phyloP scores from a whole-genome alignment of 352 stramenopile genomes.

The Phytopythium aichiense region DNA sequence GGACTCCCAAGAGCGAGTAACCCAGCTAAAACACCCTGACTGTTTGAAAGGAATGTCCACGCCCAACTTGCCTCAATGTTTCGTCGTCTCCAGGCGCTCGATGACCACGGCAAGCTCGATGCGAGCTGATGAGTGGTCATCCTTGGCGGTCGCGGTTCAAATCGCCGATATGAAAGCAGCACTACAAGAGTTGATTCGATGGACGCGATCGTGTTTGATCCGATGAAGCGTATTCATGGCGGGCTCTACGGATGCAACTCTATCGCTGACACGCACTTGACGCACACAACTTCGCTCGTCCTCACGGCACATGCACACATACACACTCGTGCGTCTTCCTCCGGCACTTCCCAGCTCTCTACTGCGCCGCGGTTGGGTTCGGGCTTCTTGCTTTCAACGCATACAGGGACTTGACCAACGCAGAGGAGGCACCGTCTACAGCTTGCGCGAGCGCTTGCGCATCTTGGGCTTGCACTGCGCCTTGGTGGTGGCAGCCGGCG shows the following conservation, averaged over 20 bases:
- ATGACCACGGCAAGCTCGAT: no score
- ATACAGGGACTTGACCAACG: neutral
- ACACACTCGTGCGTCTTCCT: neutral
- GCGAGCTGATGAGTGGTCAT: no score
- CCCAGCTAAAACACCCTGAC: no score
- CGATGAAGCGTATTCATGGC: neutral
- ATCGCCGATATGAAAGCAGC: no score
- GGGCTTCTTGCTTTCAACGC: neutral
- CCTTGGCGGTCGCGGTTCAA: no score
- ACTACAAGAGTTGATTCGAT: neutral
- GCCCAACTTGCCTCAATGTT: no score
- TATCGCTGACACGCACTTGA: neutral
- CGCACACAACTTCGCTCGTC: neutral
- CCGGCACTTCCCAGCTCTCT: neutral
- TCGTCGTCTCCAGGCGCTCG: no score
- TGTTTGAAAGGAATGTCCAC: no score
- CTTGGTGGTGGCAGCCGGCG: neutral
- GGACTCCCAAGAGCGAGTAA: neutral
- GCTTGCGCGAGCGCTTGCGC: conserved; percentile 2
- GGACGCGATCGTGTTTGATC: neutral
- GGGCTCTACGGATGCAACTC: neutral
- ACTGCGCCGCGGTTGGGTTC: neutral
- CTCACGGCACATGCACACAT: neutral
- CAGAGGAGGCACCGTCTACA: neutral
- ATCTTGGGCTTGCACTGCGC: conserved; percentile 10